Evolutionary conservation across 148 eudicot species (phyloP).

Genomic region (Nepenthes gracilis): DNA sequence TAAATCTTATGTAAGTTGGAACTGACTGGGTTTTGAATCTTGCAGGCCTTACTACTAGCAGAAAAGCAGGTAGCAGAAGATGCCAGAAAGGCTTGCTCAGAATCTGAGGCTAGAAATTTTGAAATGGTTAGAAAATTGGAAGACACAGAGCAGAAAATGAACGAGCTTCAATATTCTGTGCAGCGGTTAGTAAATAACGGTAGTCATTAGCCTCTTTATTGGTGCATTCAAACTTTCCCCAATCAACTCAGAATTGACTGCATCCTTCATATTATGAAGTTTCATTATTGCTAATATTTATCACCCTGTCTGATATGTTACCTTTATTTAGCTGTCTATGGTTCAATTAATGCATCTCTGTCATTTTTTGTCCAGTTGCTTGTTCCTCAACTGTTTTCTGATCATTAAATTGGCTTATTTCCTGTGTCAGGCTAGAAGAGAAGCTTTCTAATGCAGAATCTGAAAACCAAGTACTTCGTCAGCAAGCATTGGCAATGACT

Average conservation of each 20-base stretch:
- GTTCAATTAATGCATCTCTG: background rate
- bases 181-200: constrained; percentile 51
- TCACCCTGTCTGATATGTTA: too few relatives aligned
- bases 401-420: background rate
- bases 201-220: too few relatives aligned
- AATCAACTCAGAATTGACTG: too few relatives aligned
- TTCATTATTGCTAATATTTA: too few relatives aligned
- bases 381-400: too few relatives aligned
- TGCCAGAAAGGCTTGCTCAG: constrained; percentile 36
- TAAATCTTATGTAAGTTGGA: too few relatives aligned
- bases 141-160: constrained; percentile 58
- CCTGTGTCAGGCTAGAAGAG: constrained; percentile 73
- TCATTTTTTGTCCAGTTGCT: too few relatives aligned
- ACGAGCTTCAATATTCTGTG: constrained; percentile 67
- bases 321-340: background rate
- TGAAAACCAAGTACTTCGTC: constrained; percentile 97
- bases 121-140: constrained; percentile 59
- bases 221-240: too few relatives aligned
- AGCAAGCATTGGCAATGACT: constrained; percentile 91
- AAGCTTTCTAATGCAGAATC: constrained; percentile 75
- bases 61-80: constrained; percentile 61
- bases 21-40: too few relatives aligned
- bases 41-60: constrained; percentile 42
- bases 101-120: constrained; percentile 46
- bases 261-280: too few relatives aligned